phyloP scores from a whole-genome alignment of 345 rosid genomes.

The Durio zibethinus region DNA sequence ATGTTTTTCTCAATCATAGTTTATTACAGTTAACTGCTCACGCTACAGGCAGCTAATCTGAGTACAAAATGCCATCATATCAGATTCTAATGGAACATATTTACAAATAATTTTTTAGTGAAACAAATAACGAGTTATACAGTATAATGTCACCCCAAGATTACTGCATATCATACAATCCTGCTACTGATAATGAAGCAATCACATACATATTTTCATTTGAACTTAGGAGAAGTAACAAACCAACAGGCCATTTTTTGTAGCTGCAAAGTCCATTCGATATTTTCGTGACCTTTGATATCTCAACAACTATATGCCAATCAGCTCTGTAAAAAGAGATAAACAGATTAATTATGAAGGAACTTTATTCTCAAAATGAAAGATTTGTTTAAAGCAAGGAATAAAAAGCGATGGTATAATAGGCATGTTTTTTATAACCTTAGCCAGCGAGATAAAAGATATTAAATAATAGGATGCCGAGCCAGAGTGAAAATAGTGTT shows the following conservation, averaged over 20 bases:
- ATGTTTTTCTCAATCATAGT: not conserved
- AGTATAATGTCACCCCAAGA: not conserved
- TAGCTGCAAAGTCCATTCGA: not conserved
- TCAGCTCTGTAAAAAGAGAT: conserved; percentile 5
- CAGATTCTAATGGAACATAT: not conserved
- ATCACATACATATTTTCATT: not conserved
- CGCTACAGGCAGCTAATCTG: not conserved
- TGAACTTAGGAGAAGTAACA: not conserved
- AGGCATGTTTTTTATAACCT: not conserved
- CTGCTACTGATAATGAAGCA: not conserved
- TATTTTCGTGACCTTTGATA: not conserved
- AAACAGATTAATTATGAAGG: not conserved
- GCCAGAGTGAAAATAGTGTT: not conserved
- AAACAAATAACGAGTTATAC: not conserved
- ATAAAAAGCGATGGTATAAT: not conserved
- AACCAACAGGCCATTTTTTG: not conserved
- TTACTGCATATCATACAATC: not conserved
- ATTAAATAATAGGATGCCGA: not conserved
- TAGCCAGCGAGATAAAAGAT: not conserved
- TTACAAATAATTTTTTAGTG: conserved; percentile 2
- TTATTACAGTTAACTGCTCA: not conserved
- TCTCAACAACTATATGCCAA: not conserved
- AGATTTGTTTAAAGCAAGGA: not conserved
- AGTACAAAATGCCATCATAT: not conserved
- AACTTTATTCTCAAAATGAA: not conserved